Percentiles rank a stretch among this genome's conserved stretches.
These are phyloP conservation scores for Trypethelium eluteriae DNA, from an alignment of 495 filamentous ascomycete species.

Conservation along the genomic window DNA sequence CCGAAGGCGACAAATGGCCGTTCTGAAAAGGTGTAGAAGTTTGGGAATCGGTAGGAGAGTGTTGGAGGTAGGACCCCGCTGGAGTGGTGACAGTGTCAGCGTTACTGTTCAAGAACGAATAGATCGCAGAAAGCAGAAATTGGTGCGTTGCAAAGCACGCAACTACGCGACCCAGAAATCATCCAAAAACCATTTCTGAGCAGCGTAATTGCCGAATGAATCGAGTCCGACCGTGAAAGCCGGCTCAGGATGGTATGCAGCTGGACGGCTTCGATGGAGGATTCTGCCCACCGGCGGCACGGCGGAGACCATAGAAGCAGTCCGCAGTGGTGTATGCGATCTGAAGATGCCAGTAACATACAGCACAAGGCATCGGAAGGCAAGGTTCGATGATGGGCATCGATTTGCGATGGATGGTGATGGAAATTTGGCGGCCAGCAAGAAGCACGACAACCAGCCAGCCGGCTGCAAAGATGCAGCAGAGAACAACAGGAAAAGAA, in stretches of 20 bases:
- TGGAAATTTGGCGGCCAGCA: slow-evolving; percentile 20
- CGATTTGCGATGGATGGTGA: slow-evolving; percentile 25
- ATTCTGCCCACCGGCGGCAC: slow-evolving; percentile 10
- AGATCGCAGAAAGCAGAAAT: slow-evolving; percentile 21
- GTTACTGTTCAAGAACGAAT: slow-evolving; percentile 13
- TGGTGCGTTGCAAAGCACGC: slow-evolving; percentile 25
- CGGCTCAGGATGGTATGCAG: slow-evolving; percentile 14
- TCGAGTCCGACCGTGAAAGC: slow-evolving; percentile 19
- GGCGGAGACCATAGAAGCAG: slow-evolving; percentile 9
- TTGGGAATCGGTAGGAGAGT: slow-evolving; percentile 29
- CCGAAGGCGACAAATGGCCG: slow-evolving; percentile 42
- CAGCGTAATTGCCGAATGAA: slow-evolving; percentile 6
- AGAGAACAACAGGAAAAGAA: slow-evolving; percentile 7
- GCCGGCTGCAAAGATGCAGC: not conserved
- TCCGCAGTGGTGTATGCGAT: not conserved
- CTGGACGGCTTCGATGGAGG: slow-evolving; percentile 12
- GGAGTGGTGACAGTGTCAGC: slow-evolving; percentile 29
- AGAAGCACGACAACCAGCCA: slow-evolving; percentile 1
- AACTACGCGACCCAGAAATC: slow-evolving; percentile 30
- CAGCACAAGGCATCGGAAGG: not conserved
- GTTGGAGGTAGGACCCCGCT: slow-evolving; percentile 30
- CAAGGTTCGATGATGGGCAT: slow-evolving; percentile 15
- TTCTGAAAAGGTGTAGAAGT: slow-evolving; percentile 40
- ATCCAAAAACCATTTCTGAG: slow-evolving; percentile 22
- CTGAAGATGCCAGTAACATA: not conserved